Percentiles rank a stretch among this genome's conserved stretches.
Evolutionary conservation across 1,284 basidiomycete species (phyloP).

Genomic region (Cryptococcus sp.): DNA sequence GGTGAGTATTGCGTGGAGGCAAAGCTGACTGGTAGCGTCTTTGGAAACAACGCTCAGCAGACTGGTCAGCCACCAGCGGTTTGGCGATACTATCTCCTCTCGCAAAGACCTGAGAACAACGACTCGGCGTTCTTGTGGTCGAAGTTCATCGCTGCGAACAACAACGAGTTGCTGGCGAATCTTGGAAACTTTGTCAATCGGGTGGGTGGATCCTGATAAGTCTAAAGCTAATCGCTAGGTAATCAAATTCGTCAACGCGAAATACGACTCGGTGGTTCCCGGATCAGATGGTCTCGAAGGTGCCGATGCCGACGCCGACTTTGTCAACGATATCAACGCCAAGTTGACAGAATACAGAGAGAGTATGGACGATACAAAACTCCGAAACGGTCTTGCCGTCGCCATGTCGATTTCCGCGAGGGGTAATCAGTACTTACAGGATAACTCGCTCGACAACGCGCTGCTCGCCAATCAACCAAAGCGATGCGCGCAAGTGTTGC

Average conservation of each 20-base stretch:
- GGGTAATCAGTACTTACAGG: slow-evolving; percentile 94
- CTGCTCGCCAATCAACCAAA: slow-evolving; percentile 77
- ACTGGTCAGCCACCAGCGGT: slow-evolving; percentile 91
- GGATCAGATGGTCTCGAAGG: slow-evolving; percentile 71
- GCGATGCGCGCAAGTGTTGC: slow-evolving; percentile 86
- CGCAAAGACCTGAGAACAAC: slow-evolving; percentile 87
- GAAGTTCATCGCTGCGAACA: slow-evolving; percentile 92
- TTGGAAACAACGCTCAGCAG: slow-evolving; percentile 90
- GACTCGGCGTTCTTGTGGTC: slow-evolving; percentile 98
- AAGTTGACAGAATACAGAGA: slow-evolving; percentile 80
- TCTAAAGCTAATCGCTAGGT: slow-evolving; percentile 40
- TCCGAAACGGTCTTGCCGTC: slow-evolving; percentile 80
- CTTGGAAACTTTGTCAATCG: slow-evolving; percentile 99
- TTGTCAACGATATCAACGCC: slow-evolving; percentile 77
- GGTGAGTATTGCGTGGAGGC: slow-evolving; percentile 47
- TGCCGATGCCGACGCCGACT: slow-evolving; percentile 66
- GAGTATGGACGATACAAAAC: slow-evolving; percentile 87
- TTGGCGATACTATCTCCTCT: slow-evolving; percentile 96
- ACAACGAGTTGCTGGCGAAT: slow-evolving; percentile 93
- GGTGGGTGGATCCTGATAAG: slow-evolving; percentile 38
- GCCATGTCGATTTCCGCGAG: slow-evolving; percentile 88
- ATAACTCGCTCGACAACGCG: slow-evolving; percentile 87
- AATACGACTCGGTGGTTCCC: slow-evolving; percentile 79
- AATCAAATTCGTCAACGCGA: slow-evolving; percentile 87
- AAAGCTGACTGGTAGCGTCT: slow-evolving; percentile 60